Evolutionary conservation across 2,329 filamentous ascomycete species (phyloP).

Genomic region (Pseudogymnoascus sp.): DNA sequence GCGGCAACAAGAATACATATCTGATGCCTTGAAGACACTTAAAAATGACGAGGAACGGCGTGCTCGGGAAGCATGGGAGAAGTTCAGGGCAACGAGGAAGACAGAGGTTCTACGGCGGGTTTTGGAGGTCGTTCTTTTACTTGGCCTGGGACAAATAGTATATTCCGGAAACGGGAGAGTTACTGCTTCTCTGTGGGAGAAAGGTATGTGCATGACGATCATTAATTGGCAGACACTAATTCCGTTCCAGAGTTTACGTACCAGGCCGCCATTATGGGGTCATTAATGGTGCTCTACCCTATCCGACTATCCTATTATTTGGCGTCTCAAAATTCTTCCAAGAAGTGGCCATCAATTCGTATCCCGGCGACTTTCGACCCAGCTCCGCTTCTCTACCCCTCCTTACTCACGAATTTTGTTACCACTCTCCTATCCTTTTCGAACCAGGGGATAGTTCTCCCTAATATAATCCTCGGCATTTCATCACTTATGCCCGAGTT

Average conservation of each 20-base stretch:
- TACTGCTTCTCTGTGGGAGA: slow-evolving; percentile 36
- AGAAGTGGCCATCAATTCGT: slow-evolving; percentile 28
- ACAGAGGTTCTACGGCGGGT: slow-evolving; percentile 44
- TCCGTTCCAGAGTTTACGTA: slow-evolving; percentile 22
- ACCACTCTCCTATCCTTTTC: slow-evolving; percentile 62
- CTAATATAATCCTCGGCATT: slow-evolving; percentile 74
- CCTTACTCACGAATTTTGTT: slow-evolving; percentile 65
- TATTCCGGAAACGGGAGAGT: slow-evolving; percentile 14
- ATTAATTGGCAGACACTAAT: slow-evolving; percentile 16
- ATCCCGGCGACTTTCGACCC: slow-evolving; percentile 80
- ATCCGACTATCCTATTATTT: slow-evolving; percentile 45
- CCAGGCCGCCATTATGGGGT: slow-evolving; percentile 25
- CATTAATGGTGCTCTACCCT: slow-evolving; percentile 47
- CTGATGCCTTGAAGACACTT: slow-evolving; percentile 5
- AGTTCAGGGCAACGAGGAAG: slow-evolving; percentile 32
- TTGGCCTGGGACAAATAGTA: slow-evolving; percentile 40
- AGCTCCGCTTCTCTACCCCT: slow-evolving; percentile 81
- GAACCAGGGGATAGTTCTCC: slow-evolving; percentile 54
- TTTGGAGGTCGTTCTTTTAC: slow-evolving; percentile 44
- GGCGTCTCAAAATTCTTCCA: slow-evolving; percentile 18
- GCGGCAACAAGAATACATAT: slow-evolving; percentile 12
- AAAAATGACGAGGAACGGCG: slow-evolving; percentile 14
- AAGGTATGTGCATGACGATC: slow-evolving; percentile 34
- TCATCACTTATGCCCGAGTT: slow-evolving; percentile 65
- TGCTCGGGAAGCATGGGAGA: slow-evolving; percentile 25